Evolutionary conservation across 228 moss, liverwort and hornwort species (phyloP), one percentile per base, ranked within the genome.

Genomic region (Sphagnum magellanicum): DNA sequence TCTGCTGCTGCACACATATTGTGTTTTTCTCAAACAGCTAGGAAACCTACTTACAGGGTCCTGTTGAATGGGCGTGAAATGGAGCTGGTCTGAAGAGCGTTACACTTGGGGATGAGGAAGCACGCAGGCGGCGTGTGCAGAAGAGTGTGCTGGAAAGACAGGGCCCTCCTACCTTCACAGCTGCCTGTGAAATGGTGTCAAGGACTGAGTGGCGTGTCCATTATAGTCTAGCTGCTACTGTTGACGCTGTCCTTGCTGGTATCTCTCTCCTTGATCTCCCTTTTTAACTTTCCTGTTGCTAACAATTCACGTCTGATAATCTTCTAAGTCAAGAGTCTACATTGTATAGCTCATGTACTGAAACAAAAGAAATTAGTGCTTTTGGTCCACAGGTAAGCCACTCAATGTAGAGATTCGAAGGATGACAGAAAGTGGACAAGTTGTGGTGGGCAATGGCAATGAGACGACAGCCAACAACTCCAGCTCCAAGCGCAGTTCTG

Each of bases 61-160:
- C 68, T 70, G 71, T 74, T 75, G 77, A 73, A 78, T 79, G 78
- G 80, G 74, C 78, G 83, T 88, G 88, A 83, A 76, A 81, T 86
- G 92, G 94, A 88, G 88, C 81, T 86, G 94, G 83, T 82, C 73
- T 77, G 85, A 80, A 95, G 91, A 91, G 93, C 76, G 97, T 97
- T 67, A 97, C 91, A 77, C 93, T 97, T 71, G 97, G 97, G 61
- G 97, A 97, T 77, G 97, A 97, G 79, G 93, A 93, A 75, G 97
- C 97, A 50, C 87, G 93, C 70, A 81, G 91, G 79, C 78, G 97
- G 82, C 88, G 88, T 65, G 91, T 93, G 76, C 97, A 93, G 79
- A 97, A 97, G 79, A 91, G 97, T 77, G 93, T 97, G 50, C 68
- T 97, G 81, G 97, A 97, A 79, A 81, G 97, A 49, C 89, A 87